These are phyloP conservation scores for Colletotrichum phormii DNA, from an alignment of 2,329 filamentous ascomycete genomes.

Conservation along the genomic window DNA sequence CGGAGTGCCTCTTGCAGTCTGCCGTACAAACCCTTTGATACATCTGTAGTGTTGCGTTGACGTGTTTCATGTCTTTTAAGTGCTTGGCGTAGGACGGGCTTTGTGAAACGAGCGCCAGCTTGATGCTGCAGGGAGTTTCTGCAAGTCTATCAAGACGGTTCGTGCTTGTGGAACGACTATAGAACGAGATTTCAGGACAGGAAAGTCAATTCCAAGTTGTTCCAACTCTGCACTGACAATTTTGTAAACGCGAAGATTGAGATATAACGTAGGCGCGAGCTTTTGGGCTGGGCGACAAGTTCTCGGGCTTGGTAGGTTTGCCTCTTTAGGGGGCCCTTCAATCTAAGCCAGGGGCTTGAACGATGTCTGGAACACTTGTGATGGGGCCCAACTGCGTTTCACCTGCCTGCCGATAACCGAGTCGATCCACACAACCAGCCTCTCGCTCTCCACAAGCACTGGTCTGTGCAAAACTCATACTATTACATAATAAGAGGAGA, in stretches of 20 bases:
- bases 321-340: not conserved
- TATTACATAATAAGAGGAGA: not conserved
- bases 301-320: not conserved
- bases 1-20: too few species aligned
- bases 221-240: not conserved
- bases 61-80: slow-evolving; percentile 29
- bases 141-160: not conserved
- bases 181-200: not conserved
- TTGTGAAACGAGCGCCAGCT: slow-evolving; percentile 11
- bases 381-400: not conserved
- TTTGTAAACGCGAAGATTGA: not conserved
- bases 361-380: not conserved
- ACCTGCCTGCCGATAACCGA: not conserved
- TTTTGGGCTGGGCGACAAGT: not conserved
- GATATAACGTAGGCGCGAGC: not conserved
- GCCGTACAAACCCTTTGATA: slow-evolving; percentile 22
- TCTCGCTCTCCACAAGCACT: not conserved
- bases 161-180: not conserved
- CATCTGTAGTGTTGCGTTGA: slow-evolving; percentile 25
- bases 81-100: not conserved
- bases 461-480: not conserved
- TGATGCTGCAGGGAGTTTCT: not conserved
- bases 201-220: not conserved
- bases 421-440: not conserved
- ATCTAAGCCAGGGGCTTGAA: not conserved